Percentiles rank a stretch among this genome's conserved stretches.
Conservation (phyloP, 257 asterid species). For the Petrea volubilis region DNA sequence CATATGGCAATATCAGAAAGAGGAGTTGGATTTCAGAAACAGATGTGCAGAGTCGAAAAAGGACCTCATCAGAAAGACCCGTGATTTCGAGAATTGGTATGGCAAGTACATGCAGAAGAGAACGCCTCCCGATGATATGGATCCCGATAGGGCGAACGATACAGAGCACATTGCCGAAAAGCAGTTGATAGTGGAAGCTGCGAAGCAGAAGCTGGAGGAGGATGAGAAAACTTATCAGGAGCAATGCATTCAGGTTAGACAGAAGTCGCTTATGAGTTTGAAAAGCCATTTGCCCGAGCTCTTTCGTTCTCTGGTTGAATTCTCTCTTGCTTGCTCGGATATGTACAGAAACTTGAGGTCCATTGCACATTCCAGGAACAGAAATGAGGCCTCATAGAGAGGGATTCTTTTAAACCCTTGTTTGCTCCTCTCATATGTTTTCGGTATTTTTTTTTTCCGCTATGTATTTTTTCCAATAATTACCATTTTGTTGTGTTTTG, state of each 20-base stretch:
- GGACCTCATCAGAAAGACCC: constrained; percentile 57
- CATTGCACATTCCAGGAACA: constrained; percentile 37
- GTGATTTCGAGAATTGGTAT: constrained; percentile 80
- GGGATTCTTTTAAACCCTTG: neutral
- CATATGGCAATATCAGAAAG: constrained; percentile 72
- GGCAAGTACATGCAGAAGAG: constrained; percentile 65
- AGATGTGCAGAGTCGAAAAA: constrained; percentile 67
- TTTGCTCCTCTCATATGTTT: constrained; percentile 2
- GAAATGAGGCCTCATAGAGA: constrained; percentile 33
- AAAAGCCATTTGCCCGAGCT: constrained; percentile 81
- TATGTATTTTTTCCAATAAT: constrained; percentile 18
- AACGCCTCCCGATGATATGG: constrained; percentile 66
- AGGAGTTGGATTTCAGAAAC: constrained; percentile 74
- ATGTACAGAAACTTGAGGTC: constrained; percentile 71
- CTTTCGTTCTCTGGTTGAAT: constrained; percentile 61
- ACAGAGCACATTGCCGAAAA: constrained; percentile 46
- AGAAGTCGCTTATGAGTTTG: constrained; percentile 69
- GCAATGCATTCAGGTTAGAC: constrained; percentile 80
- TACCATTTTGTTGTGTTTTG: constrained; percentile 28
- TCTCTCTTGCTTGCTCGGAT: constrained; percentile 81
- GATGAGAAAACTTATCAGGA: constrained; percentile 64
- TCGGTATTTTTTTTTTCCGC: neutral
- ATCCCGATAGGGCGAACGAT: constrained; percentile 48
- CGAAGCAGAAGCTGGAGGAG: constrained; percentile 62
- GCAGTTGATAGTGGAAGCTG: constrained; percentile 51